Evolutionary conservation across 306 rosid species (phyloP), one percentile per base, ranked within the genome.

Genomic region (Glycine tomentella): DNA sequence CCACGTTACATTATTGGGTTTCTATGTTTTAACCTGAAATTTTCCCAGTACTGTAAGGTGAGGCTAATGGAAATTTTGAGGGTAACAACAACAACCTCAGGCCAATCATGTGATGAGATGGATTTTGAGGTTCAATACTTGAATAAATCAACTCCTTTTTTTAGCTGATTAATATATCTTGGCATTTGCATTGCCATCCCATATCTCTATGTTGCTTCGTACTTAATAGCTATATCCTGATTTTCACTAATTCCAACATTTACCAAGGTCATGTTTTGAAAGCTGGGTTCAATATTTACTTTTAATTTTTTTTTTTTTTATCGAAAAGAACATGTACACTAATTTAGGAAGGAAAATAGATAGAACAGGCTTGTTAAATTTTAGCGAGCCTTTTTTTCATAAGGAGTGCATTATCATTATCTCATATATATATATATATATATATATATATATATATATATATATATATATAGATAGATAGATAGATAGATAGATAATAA

Each of bases 41-140:
- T 25, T 69, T 61, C 59, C 63, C 68, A 25, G 17, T 76, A 66
- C 55, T 68, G 52, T 34, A 56, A 20, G 56, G 72, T 48, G 73
- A 62, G 45, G 52, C 25, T 50, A 62, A 6, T 52, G 82, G n/a
- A 62, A 46, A 82, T 8, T 57, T 59, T 63, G 62, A n/a, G 69
- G 31, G 69, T 16, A 5, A 59, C 74, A 70, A 25, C 31, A 25
- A 33, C 62, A 65, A 68, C 50, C 16, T 53, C 56, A 15, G 72
- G 76, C 65, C 49, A 63, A 64, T 64, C 48, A 65, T 78, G 80
- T 57, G 55, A 57, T 75, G 25, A 68, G 56, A 42, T 7, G 13
- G 20, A 52, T 11, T 53, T 82, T 51, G 69, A 83, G 69, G 82
- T 77, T 83, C 36, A 53, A 25, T 25, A 25, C 31, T 25, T 25